These are phyloP conservation scores for Leptodermis oblonga DNA, from an alignment of 257 asterid species.

Conservation along the genomic window DNA sequence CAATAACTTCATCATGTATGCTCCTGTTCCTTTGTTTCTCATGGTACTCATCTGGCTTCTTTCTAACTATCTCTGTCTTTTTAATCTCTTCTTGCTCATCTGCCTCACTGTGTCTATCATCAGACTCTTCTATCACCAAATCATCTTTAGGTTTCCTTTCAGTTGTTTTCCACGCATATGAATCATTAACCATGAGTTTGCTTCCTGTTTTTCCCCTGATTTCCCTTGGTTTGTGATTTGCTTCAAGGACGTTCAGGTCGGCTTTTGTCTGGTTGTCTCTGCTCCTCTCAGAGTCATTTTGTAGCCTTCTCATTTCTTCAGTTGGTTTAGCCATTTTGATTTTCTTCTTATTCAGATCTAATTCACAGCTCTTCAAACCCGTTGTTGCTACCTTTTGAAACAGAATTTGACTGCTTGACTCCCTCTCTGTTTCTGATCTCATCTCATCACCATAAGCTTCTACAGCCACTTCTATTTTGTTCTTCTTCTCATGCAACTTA, in stretches of 20 bases:
- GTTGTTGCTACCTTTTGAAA: conserved; percentile 26
- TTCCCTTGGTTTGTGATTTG: conserved; percentile 19
- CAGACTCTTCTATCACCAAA: conserved; percentile 31
- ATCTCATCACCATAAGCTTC: conserved; percentile 20
- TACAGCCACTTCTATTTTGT: conserved; percentile 21
- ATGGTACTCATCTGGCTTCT: conserved; percentile 29
- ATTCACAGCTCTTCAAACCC: conserved; percentile 19
- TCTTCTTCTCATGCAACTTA: conserved; percentile 29
- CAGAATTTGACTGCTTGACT: conserved; percentile 25
- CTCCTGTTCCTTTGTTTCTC: conserved; percentile 21
- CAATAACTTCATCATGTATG: conserved; percentile 18
- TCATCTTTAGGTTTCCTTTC: conserved; percentile 23
- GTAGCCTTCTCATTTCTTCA: conserved; percentile 30
- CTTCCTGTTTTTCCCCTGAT: conserved; percentile 24
- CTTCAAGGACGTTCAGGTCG: conserved; percentile 27
- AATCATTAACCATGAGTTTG: conserved; percentile 23
- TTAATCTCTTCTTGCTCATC: conserved; percentile 28
- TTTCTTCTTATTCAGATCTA: conserved; percentile 20
- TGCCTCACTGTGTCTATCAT: conserved; percentile 26
- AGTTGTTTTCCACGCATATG: conserved; percentile 26
- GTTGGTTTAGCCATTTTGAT: conserved; percentile 25
- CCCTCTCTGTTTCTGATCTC: conserved; percentile 22
- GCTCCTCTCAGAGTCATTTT: conserved; percentile 21
- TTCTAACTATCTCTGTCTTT: conserved; percentile 25
- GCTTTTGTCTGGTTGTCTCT: conserved; percentile 27